phyloP scores from a whole-genome alignment of 2,329 filamentous ascomycete species.

The Paecilomyces dactylethromorphus region DNA sequence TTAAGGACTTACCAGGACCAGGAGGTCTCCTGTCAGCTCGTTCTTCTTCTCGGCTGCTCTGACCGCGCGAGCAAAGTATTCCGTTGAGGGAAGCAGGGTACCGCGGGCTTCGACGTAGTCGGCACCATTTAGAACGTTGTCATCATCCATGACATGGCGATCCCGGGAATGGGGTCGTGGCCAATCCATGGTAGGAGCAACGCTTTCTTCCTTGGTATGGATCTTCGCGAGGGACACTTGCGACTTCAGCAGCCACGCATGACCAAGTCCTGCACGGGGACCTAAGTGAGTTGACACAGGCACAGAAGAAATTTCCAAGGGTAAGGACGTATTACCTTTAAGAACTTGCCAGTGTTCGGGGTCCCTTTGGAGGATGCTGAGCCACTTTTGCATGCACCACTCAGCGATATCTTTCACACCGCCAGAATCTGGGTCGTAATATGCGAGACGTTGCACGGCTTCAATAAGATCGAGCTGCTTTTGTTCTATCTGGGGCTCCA shows the following conservation, averaged over 20 bases:
- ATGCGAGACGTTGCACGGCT: slow-evolving; percentile 44
- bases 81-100: neutral
- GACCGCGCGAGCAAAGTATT: neutral
- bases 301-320: neutral
- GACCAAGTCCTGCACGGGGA: slow-evolving; percentile 37
- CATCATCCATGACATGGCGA: slow-evolving; percentile 45
- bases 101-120: slow-evolving; percentile 39
- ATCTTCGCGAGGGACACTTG: slow-evolving; percentile 45
- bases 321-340: slow-evolving; percentile 26
- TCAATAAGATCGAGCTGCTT: slow-evolving; percentile 34
- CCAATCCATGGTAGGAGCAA: slow-evolving; percentile 15
- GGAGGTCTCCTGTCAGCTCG: slow-evolving; percentile 34
- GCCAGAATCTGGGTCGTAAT: slow-evolving; percentile 42
- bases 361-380: slow-evolving; percentile 39
- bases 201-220: slow-evolving; percentile 31
- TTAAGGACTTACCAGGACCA: slow-evolving; percentile 34
- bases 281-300: slow-evolving; percentile 4
- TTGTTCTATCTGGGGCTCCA: slow-evolving; percentile 18
- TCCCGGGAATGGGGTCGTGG: slow-evolving; percentile 28
- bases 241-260: slow-evolving; percentile 47
- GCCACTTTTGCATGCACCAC: slow-evolving; percentile 45
- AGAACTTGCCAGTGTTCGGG: slow-evolving; percentile 39
- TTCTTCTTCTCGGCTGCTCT: slow-evolving; percentile 31
- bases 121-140: slow-evolving; percentile 44
- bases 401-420: slow-evolving; percentile 40